Conservation (phyloP, 805 yeast genomes). For the Wickerhamomyces queroliae region DNA sequence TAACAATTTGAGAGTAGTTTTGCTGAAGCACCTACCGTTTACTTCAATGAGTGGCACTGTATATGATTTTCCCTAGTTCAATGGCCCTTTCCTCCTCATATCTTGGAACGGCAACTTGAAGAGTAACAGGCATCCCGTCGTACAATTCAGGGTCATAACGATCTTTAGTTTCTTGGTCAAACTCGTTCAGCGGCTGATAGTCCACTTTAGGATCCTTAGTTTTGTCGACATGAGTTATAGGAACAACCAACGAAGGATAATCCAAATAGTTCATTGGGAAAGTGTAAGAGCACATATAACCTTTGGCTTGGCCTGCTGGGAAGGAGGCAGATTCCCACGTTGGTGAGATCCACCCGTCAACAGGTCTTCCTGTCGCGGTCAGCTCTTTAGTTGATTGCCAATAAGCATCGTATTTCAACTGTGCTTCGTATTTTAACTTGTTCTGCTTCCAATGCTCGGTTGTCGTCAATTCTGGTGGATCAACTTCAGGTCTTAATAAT, state of each 20-base stretch:
- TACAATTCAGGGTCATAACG: conserved; percentile 41
- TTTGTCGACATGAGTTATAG: conserved; percentile 34
- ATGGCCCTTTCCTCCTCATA: conserved; percentile 45
- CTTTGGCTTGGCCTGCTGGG: conserved; percentile 14
- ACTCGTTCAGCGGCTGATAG: conserved; percentile 22
- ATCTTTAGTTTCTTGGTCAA: conserved; percentile 27
- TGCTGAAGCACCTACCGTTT: too few relatives aligned
- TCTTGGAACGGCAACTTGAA: conserved; percentile 50
- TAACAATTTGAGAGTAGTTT: too few relatives aligned
- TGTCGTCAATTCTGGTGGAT: not conserved
- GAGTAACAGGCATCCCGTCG: conserved; percentile 47
- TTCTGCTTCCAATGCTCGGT: conserved; percentile 31
- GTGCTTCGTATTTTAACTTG: conserved; percentile 21
- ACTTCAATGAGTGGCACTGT: not conserved
- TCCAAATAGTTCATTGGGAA: conserved; percentile 30
- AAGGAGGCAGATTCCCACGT: conserved; percentile 31
- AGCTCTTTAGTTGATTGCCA: conserved; percentile 23
- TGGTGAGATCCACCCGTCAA: conserved; percentile 40
- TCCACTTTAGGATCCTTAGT: conserved; percentile 23
- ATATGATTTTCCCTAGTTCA: not conserved
- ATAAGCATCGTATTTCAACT: conserved; percentile 28
- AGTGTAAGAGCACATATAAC: conserved; percentile 31
- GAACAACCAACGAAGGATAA: conserved; percentile 31
- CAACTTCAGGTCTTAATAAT: not conserved
- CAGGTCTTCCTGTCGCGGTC: conserved; percentile 28